Evolutionary conservation across 768 basidiomycete species (phyloP), one percentile per base, ranked within the genome.

Genomic region (Baorangia bicolor): DNA sequence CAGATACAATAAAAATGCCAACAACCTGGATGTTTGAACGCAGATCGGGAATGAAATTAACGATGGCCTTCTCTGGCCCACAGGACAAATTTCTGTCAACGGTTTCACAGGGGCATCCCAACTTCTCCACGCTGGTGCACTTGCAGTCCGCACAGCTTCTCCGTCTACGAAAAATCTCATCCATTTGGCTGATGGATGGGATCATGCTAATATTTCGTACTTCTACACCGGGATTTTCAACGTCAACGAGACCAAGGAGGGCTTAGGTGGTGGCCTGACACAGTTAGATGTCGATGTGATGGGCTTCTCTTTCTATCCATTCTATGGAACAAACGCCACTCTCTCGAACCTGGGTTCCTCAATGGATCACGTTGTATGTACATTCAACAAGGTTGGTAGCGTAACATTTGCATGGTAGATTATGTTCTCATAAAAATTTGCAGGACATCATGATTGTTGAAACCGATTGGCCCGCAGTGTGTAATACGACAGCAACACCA

Each of bases 81-180:
- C 13, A 9, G 59, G 59, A 9, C 34, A 0, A n/a, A 39, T 57
- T 34, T 38, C 60, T 28, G 23, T 23, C 49, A 56, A 51, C 8
- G 59, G 40, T 43, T 56, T 62, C 41, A 13, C 27, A 7, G 30
- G 10, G 5, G 53, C 45, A 39, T 60, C 54, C 9, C 18, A 73
- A 56, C 65, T 78, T 33, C 70, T 78, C 25, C 72, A 77, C 49
- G 73, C 75, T 3, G 77, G 63, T 25, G 61, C 50, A 39, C 37
- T 55, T 25, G 61, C 57, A 13, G 53, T 63, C 5, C 61, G 46
- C 34, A 18, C 4, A 8, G 42, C 53, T 25, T 55, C 49, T 37
- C 49, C 57, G 4, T 44, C 34, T 23, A 55, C 53, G 21, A 46
- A 59, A 31, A 49, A 5, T 3, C 16, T 53, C 38, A 18, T 62